A percentile compares a stretch with the other conserved stretches of the same genome.
phyloP scores from a whole-genome alignment of 805 yeast genomes.

The Suhomyces prunicola region DNA sequence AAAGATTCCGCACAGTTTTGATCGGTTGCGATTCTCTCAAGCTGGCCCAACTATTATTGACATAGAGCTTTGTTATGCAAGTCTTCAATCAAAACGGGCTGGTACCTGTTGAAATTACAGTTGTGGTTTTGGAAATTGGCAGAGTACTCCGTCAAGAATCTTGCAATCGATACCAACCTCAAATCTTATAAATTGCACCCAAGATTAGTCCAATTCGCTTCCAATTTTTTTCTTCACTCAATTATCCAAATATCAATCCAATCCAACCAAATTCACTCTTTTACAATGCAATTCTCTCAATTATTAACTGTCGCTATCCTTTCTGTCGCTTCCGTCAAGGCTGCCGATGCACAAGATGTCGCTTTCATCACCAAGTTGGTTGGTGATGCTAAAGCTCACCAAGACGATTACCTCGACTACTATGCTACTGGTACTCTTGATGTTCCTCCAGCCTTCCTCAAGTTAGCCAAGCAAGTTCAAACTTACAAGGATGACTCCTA shows the following conservation, averaged over 20 bases:
- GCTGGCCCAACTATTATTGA: neutral
- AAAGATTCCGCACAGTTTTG: neutral
- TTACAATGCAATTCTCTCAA: constrained; percentile 6
- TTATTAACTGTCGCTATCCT: constrained; percentile 14
- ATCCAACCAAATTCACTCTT: neutral
- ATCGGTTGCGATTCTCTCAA: neutral
- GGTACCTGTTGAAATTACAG: neutral
- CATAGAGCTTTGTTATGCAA: neutral
- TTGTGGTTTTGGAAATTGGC: neutral
- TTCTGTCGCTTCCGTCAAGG: constrained; percentile 14
- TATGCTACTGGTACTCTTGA: constrained; percentile 21
- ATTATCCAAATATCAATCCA: neutral
- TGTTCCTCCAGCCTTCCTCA: constrained; percentile 26
- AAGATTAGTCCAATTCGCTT: neutral
- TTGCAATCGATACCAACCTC: neutral
- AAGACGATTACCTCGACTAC: constrained; percentile 15
- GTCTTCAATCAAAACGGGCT: neutral
- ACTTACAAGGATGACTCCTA: constrained; percentile 37
- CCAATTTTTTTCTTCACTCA: neutral
- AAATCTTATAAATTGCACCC: neutral
- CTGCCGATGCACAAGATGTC: constrained; percentile 17
- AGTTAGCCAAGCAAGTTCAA: constrained; percentile 26
- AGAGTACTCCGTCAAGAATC: neutral
- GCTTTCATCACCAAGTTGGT: constrained; percentile 12
- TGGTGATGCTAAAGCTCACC: constrained; percentile 10